Base-by-base conservation (phyloP, 164 flowering plant species). In the Kalanchoe fedtschenkoi region DNA sequence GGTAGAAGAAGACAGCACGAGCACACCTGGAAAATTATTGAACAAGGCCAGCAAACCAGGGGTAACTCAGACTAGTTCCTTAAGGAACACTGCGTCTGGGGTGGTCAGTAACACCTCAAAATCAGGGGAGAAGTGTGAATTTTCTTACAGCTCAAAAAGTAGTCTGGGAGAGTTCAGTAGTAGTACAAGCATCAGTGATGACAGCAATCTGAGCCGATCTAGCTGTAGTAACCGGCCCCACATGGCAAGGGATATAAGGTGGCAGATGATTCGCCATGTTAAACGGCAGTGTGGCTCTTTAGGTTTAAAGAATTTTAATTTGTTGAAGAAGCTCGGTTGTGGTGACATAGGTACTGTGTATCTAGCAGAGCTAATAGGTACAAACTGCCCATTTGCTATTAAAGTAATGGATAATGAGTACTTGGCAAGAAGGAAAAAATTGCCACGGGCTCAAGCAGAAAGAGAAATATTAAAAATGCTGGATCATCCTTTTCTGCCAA, bases 341-440 rank as follows among this genome's bases (percentile, higher is more conserved):
- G 95, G 95, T 54, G 95, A 88, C 61, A 88, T 88, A 61, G 96
- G 96, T 26, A 82, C 90, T 11, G 91, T 88, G 10, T 88, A 88
- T 75, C 90, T 88, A 54, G 92, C 96, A 22, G 90, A 84, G 63
- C 71, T 86, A 33, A 71, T 72, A 62, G 87, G 82, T 53, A 75
- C 90, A 43, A 72, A 68, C 61, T 83, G 87, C 71, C 74, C 71
- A 0, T 86, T 86, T 77, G 96, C 96, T 9, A 81, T 88, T 58
- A 88, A 88, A 74, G 92, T 88, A 34, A 88, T 88, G 96, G 96
- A 88, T 74, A 86, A 80, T 58, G 90, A 84, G 66, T 86, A 81
- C 60, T 70, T 88, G 77, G 85, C 71, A 1, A 74, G 80, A 65
- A 81, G 92, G 70, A 86, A 84, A 72, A 86, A 88, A 74, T 76